Conservation (phyloP, 2,329 filamentous ascomycete genomes). For the Fusarium sp. region DNA sequence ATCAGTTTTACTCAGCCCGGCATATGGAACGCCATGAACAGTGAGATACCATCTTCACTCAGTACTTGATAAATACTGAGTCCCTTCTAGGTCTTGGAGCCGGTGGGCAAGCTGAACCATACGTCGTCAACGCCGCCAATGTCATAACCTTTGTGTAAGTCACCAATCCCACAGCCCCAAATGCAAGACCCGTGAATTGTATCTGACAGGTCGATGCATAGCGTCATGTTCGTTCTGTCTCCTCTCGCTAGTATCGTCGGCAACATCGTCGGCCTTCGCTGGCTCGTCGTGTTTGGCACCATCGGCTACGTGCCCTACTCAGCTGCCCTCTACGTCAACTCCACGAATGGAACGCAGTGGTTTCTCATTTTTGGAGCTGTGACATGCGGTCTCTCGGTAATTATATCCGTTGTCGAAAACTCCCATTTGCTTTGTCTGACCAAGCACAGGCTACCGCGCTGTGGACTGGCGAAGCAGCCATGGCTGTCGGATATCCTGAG, state of each 20-base stretch:
- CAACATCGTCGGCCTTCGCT: constrained; percentile 1
- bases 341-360: background rate
- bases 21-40: background rate
- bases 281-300: constrained; percentile 3
- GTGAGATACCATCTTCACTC: background rate
- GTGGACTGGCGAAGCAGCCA: background rate
- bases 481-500: background rate
- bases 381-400: background rate
- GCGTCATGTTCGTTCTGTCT: background rate
- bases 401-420: background rate
- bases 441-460: background rate
- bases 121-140: background rate
- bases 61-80: background rate
- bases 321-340: background rate
- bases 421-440: background rate
- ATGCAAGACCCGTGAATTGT: background rate
- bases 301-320: constrained; percentile 8
- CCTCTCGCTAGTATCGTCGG: background rate
- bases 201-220: background rate
- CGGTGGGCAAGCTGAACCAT: background rate
- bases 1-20: background rate
- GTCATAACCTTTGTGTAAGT: background rate
- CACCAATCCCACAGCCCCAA: background rate
- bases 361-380: background rate
- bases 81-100: background rate